Percentiles rank a stretch among this genome's conserved stretches.
These are phyloP conservation scores for Botrytis pseudocinerea DNA, from an alignment of 2,329 filamentous ascomycete genomes.

Conservation along the genomic window DNA sequence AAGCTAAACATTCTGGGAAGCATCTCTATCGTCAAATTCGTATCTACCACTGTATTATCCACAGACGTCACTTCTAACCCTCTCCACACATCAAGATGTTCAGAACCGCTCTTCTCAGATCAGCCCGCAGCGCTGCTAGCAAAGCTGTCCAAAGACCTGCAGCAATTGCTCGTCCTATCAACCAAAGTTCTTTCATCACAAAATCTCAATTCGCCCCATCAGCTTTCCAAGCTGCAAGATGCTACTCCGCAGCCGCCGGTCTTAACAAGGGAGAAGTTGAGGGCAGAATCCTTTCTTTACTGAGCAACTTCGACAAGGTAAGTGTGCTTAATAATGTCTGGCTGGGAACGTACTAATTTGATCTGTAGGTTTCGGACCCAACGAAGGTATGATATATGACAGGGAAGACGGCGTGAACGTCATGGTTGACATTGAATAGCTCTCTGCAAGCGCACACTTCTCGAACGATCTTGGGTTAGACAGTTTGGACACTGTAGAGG, in stretches of 20 bases:
- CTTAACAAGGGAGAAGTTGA: constrained; percentile 83
- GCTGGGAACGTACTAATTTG: constrained; percentile 31
- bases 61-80: constrained; percentile 25
- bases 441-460: constrained; percentile 84
- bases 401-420: neutral
- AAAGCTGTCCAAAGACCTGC: constrained; percentile 52
- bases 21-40: constrained; percentile 16
- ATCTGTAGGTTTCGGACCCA: constrained; percentile 64
- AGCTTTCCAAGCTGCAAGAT: constrained; percentile 69
- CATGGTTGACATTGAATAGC: constrained; percentile 53
- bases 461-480: constrained; percentile 96
- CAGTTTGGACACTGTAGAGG: constrained; percentile 97
- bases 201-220: constrained; percentile 63
- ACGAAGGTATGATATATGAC: constrained; percentile 53
- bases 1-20: constrained; percentile 25
- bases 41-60: constrained; percentile 16
- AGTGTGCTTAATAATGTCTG: constrained; percentile 35
- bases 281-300: constrained; percentile 85
- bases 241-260: constrained; percentile 81
- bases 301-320: constrained; percentile 98
- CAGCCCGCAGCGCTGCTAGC: constrained; percentile 57
- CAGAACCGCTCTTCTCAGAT: constrained; percentile 81
- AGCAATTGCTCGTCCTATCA: constrained; percentile 60
- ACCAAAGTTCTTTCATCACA: constrained; percentile 60
- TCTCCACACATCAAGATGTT: constrained; percentile 66